phyloP scores from a whole-genome alignment of 441 rosid genomes.

The Croton setiger region DNA sequence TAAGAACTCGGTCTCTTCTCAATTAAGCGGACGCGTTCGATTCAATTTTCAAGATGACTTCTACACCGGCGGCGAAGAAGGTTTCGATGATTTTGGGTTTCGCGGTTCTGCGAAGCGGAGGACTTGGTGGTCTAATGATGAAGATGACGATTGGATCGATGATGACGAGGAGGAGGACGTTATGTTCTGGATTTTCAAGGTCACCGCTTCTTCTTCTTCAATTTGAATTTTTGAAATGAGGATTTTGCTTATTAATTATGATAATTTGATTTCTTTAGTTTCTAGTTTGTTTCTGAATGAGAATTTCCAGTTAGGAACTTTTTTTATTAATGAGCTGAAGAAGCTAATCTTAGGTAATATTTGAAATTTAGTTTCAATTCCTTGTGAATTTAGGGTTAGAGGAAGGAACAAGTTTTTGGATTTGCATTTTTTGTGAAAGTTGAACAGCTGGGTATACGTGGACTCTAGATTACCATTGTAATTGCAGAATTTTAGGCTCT shows the following conservation, averaged over 20 bases:
- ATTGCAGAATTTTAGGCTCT: too few relatives aligned
- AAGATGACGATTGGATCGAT: constrained; percentile 19
- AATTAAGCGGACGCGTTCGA: constrained; percentile 26
- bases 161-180: constrained; percentile 28
- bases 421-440: too few relatives aligned
- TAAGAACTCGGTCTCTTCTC: background rate
- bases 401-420: background rate
- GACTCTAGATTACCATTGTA: background rate
- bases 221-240: background rate
- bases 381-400: background rate
- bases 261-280: too few relatives aligned
- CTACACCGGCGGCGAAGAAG: constrained; percentile 27
- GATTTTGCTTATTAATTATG: background rate
- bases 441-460: background rate
- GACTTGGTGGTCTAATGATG: constrained; percentile 50
- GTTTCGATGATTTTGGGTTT: constrained; percentile 27
- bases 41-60: constrained; percentile 40
- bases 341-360: too few relatives aligned
- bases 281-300: too few relatives aligned
- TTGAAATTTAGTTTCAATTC: background rate
- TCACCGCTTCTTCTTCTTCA: constrained; percentile 15
- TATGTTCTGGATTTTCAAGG: constrained; percentile 61
- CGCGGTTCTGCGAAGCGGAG: constrained; percentile 37
- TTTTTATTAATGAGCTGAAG: too few relatives aligned
- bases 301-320: too few relatives aligned